phyloP scores from a whole-genome alignment of 192 early-diverging fungal genomes.

The Linnemannia zychae region DNA sequence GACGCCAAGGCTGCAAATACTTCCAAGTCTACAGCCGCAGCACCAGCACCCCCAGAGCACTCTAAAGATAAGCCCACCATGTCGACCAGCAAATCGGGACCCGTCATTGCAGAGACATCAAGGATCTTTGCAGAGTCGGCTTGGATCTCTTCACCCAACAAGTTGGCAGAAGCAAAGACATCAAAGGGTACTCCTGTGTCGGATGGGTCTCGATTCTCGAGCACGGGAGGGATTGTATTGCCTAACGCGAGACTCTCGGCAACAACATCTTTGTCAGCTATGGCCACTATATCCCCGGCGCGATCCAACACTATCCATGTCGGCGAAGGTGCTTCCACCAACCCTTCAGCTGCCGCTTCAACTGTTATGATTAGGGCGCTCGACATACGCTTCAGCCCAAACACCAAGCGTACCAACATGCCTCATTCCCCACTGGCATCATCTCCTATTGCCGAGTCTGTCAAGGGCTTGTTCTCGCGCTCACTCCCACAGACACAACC shows the following conservation, averaged over 20 bases:
- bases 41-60: not conserved
- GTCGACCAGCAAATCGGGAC: conserved; percentile 34
- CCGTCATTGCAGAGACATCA: conserved; percentile 36
- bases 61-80: conserved; percentile 21
- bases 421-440: conserved; percentile 4
- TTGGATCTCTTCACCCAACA: conserved; percentile 36
- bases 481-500: conserved; percentile 27
- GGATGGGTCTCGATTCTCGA: conserved; percentile 3
- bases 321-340: not conserved
- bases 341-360: not conserved
- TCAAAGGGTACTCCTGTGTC: not conserved
- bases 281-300: conserved; percentile 35
- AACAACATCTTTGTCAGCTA: conserved; percentile 31
- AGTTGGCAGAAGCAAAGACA: not conserved
- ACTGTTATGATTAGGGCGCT: conserved; percentile 13
- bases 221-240: not conserved
- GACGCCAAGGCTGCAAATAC: not conserved
- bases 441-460: conserved; percentile 14
- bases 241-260: conserved; percentile 29
- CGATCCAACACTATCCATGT: conserved; percentile 31
- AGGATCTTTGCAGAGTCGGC: conserved; percentile 35
- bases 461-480: conserved; percentile 20
- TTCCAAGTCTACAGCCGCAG: not conserved
- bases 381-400: conserved; percentile 38
- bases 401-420: not conserved